Conservation (phyloP, 1,284 basidiomycete species). For the Pyrrhoderma noxium region DNA sequence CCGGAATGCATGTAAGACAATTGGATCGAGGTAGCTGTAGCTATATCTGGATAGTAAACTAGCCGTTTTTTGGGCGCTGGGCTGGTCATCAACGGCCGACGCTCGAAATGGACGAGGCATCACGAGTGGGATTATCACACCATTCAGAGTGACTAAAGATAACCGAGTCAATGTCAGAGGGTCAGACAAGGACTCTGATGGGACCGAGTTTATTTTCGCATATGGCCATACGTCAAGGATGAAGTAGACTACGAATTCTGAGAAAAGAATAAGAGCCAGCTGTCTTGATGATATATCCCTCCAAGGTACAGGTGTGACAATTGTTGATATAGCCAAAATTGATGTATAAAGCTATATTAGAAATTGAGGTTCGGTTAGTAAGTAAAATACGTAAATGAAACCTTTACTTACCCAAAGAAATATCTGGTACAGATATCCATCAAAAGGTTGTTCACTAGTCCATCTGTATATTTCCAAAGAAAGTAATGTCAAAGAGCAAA, state of each 20-base stretch:
- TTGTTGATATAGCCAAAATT: conserved; percentile 20
- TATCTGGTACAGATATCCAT: not conserved
- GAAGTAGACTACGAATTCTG: conserved; percentile 36
- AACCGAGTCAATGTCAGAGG: conserved; percentile 31
- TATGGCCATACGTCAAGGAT: conserved; percentile 48
- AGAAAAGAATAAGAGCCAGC: conserved; percentile 30
- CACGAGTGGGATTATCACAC: conserved; percentile 37
- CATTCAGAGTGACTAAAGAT: conserved; percentile 34
- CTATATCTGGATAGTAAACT: conserved; percentile 11
- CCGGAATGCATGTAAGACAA: conserved; percentile 14
- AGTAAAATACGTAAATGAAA: too few relatives aligned
- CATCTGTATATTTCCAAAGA: conserved; percentile 9
- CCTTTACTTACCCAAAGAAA: conserved; percentile 11
- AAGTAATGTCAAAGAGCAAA: conserved; percentile 3
- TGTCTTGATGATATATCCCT: conserved; percentile 20
- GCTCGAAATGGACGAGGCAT: conserved; percentile 41
- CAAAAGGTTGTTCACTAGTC: conserved; percentile 2
- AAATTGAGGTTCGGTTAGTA: too few relatives aligned
- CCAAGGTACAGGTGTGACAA: conserved; percentile 16
- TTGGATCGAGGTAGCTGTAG: conserved; percentile 11
- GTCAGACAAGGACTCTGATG: conserved; percentile 35
- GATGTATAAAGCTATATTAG: conserved; percentile 19
- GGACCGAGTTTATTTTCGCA: conserved; percentile 33
- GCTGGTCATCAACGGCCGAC: conserved; percentile 30
- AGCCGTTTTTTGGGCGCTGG: conserved; percentile 4